These are phyloP conservation scores for Penstemon newberryi DNA, from an alignment of 257 asterid genomes.

Conservation along the genomic window DNA sequence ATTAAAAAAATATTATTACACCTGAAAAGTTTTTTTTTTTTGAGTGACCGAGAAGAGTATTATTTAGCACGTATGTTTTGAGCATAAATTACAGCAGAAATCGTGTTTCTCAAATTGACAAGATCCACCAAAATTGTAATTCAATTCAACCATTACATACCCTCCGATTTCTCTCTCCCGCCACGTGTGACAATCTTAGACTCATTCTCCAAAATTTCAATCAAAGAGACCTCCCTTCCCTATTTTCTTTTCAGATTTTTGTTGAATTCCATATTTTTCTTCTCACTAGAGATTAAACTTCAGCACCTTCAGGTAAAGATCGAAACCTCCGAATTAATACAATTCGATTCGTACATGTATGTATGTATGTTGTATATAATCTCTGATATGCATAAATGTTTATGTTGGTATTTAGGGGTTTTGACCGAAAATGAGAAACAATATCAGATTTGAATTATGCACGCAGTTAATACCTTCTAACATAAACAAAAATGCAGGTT, in stretches of 20 bases:
- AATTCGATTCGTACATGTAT: not conserved
- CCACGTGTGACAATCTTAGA: slow-evolving; percentile 24
- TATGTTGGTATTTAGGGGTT: slow-evolving; percentile 19
- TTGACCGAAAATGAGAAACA: not conserved
- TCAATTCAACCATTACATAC: too few relatives aligned
- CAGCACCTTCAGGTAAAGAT: slow-evolving; percentile 29
- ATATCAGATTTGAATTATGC: not conserved
- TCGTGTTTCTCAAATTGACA: too few relatives aligned
- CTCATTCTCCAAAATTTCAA: not conserved
- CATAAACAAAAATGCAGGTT: slow-evolving; percentile 29
- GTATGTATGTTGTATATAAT: not conserved
- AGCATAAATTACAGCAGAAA: too few relatives aligned
- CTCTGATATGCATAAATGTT: not conserved
- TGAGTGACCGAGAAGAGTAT: too few relatives aligned
- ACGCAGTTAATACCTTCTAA: slow-evolving; percentile 9
- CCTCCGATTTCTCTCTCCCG: not conserved
- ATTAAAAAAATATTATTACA: too few relatives aligned
- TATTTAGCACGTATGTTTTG: too few relatives aligned
- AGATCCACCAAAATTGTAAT: too few relatives aligned
- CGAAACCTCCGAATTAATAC: not conserved
- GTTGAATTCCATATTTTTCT: not conserved
- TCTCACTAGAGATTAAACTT: not conserved
- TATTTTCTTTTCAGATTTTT: slow-evolving; percentile 11
- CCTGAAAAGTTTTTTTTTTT: too few relatives aligned
- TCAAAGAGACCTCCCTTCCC: not conserved